Conservation (phyloP, 345 rosid genomes). For the Noccaea bulbosa region DNA sequence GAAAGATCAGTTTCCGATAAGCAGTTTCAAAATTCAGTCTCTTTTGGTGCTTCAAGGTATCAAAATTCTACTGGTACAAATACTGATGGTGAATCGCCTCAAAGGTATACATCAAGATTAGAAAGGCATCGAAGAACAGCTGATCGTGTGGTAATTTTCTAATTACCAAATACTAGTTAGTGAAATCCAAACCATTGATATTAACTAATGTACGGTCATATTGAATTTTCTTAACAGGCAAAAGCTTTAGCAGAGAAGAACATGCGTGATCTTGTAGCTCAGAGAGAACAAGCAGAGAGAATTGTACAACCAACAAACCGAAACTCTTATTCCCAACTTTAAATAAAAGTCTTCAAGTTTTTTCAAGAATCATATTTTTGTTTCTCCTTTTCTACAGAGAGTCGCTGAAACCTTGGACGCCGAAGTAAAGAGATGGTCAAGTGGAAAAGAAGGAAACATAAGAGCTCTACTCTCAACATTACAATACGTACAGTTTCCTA, state of each 20-base stretch:
- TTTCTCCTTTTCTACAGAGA: constrained; percentile 60
- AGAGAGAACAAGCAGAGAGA: constrained; percentile 92
- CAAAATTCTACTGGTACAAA: constrained; percentile 59
- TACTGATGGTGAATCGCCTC: constrained; percentile 85
- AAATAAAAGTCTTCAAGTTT: neutral
- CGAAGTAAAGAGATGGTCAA: constrained; percentile 95
- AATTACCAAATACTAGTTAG: neutral
- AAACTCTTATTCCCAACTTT: constrained; percentile 21
- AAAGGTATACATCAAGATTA: constrained; percentile 90
- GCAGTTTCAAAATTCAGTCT: constrained; percentile 53
- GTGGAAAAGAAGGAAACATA: constrained; percentile 91
- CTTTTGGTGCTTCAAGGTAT: constrained; percentile 57
- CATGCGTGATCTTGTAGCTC: constrained; percentile 87
- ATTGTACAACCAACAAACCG: constrained; percentile 49
- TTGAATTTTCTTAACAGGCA: constrained; percentile 56
- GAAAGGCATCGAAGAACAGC: constrained; percentile 92
- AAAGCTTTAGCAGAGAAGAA: constrained; percentile 96
- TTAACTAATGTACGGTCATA: neutral
- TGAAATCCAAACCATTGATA: neutral
- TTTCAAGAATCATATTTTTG: constrained; percentile 26
- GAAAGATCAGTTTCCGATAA: constrained; percentile 56
- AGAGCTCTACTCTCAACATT: constrained; percentile 96
- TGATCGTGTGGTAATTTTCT: constrained; percentile 78
- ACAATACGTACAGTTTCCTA: constrained; percentile 78
- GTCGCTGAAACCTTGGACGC: constrained; percentile 86